These are phyloP conservation scores for Telfairia occidentalis DNA, from an alignment of 331 rosid species.

Conservation along the genomic window DNA sequence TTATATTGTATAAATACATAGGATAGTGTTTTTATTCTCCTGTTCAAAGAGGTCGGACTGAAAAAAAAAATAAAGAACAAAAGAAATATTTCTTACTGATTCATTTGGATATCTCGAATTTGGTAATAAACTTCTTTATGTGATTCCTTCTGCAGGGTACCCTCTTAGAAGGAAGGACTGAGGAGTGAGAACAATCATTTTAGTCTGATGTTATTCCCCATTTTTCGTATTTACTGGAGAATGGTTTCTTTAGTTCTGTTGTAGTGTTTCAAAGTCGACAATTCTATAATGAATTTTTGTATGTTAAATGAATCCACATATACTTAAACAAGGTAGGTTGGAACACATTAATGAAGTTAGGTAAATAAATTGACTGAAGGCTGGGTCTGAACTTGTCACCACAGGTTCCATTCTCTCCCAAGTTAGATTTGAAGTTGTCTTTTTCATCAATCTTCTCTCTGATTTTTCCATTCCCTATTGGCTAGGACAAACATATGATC, in stretches of 20 bases:
- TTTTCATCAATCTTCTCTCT: neutral
- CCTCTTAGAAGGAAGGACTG: neutral
- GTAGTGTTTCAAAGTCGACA: neutral
- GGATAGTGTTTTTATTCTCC: neutral
- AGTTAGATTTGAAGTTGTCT: neutral
- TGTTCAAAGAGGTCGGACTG: neutral
- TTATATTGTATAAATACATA: neutral
- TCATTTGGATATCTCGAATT: neutral
- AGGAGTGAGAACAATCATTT: neutral
- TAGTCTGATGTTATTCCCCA: neutral
- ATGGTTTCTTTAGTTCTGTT: neutral
- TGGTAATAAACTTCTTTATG: neutral
- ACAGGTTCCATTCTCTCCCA: slow-evolving; percentile 6
- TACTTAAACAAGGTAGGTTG: neutral
- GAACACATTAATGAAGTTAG: slow-evolving; percentile 6
- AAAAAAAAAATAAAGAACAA: neutral
- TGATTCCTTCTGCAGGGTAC: slow-evolving; percentile 1
- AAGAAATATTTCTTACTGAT: neutral
- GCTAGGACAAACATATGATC: neutral
- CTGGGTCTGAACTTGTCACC: slow-evolving; percentile 5
- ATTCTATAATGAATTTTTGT: neutral
- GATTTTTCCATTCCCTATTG: neutral
- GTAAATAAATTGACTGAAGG: slow-evolving; percentile 8
- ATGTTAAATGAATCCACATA: slow-evolving; percentile 4
- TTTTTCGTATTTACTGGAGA: neutral